Percentiles rank a stretch among this genome's conserved stretches.
These are phyloP conservation scores for Phytophthora uliginosa DNA, from an alignment of 352 stramenopile species.

Conservation along the genomic window DNA sequence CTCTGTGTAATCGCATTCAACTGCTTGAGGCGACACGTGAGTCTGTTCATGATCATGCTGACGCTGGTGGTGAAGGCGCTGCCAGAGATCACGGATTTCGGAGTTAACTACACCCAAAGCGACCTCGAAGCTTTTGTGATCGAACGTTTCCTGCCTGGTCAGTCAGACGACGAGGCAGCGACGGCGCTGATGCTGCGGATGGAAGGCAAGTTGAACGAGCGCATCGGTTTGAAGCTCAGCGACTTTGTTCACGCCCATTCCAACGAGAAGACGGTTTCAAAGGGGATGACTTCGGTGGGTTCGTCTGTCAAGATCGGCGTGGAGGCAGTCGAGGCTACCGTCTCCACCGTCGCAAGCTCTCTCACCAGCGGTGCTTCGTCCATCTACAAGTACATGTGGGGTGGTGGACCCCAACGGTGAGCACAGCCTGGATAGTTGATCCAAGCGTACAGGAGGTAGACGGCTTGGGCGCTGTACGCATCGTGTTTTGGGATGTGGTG, in stretches of 20 bases:
- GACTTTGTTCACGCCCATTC: conserved; percentile 90
- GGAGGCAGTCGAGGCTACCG: conserved; percentile 73
- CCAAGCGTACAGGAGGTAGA: conserved; percentile 12
- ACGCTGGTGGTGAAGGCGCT: conserved; percentile 85
- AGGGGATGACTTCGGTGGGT: conserved; percentile 82
- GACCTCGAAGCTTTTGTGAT: conserved; percentile 88
- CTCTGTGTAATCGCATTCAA: conserved; percentile 91
- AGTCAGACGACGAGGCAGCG: conserved; percentile 85
- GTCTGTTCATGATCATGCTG: conserved; percentile 90
- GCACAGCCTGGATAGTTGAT: conserved; percentile 13
- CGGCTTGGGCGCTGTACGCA: conserved; percentile 15
- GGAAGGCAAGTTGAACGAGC: conserved; percentile 90
- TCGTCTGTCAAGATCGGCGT: conserved; percentile 88
- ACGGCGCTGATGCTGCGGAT: conserved; percentile 86
- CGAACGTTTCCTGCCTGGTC: conserved; percentile 83
- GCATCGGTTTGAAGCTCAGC: conserved; percentile 87
- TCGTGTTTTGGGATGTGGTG: conserved; percentile 23
- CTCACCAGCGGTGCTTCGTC: conserved; percentile 81
- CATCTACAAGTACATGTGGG: conserved; percentile 91
- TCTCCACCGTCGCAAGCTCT: conserved; percentile 84
- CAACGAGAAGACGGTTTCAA: conserved; percentile 89
- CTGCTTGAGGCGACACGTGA: conserved; percentile 87
- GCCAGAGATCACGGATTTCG: conserved; percentile 89
- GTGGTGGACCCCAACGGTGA: conserved; percentile 41
- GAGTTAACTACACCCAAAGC: conserved; percentile 86